Percentiles rank a stretch among this genome's conserved stretches.
Evolutionary conservation across 441 rosid species (phyloP).

Genomic region (Gossypium davidsonii): DNA sequence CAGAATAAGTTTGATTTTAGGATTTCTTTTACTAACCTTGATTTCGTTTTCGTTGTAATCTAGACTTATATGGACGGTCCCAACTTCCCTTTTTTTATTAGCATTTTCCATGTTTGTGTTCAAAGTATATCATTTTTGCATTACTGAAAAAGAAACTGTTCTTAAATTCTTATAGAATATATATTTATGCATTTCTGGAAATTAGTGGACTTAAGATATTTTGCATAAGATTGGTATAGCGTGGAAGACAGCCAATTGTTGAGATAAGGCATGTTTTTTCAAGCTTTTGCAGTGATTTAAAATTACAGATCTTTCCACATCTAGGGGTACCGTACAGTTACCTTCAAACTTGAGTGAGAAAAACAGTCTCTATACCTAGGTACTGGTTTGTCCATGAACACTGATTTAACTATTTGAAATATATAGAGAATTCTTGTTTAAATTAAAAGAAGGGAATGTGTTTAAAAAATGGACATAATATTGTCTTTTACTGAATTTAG

Average conservation of each 20-base stretch:
- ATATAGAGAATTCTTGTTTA: not conserved
- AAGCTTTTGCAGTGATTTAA: not conserved
- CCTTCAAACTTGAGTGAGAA: not conserved
- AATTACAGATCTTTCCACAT: not conserved
- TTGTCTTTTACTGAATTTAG: not conserved
- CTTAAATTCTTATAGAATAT: not conserved
- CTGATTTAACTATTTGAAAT: not conserved
- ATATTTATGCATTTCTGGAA: not conserved
- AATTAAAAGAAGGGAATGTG: not conserved
- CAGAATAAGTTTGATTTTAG: not conserved
- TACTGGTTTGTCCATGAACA: not conserved
- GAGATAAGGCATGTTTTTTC: not conserved
- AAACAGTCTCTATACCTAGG: not conserved
- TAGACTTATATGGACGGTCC: not conserved
- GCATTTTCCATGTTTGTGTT: not conserved
- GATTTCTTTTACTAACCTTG: not conserved
- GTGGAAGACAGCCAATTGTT: not conserved
- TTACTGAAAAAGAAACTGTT: not conserved
- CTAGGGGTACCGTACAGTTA: not conserved
- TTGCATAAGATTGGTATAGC: not conserved
- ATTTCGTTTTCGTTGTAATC: not conserved
- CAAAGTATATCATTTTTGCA: not conserved
- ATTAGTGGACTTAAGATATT: not conserved
- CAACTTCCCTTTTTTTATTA: not conserved
- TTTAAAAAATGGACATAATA: not conserved